These are phyloP conservation scores for Coemansia pectinata DNA, from an alignment of 192 early-diverging fungal genomes.

Conservation along the genomic window DNA sequence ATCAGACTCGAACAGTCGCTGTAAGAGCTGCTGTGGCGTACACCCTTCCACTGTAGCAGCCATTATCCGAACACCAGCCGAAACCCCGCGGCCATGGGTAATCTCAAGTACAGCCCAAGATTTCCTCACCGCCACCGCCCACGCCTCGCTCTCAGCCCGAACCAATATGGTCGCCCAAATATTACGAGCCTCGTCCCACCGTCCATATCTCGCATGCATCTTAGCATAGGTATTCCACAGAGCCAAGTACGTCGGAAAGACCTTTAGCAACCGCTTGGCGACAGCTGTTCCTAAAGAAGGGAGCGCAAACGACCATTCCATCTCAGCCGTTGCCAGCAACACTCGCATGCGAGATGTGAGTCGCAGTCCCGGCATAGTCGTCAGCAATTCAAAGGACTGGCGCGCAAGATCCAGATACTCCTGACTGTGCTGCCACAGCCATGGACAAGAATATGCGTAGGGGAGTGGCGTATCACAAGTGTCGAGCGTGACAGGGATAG, in stretches of 20 bases:
- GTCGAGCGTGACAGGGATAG: constrained; percentile 26
- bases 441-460: constrained; percentile 22
- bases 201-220: constrained; percentile 23
- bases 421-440: constrained; percentile 1
- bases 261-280: constrained; percentile 10
- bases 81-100: constrained; percentile 25
- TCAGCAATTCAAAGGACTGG: constrained; percentile 7
- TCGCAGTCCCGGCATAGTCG: background rate
- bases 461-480: constrained; percentile 26
- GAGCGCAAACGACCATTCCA: constrained; percentile 33
- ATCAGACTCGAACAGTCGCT: background rate
- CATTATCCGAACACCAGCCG: constrained; percentile 4
- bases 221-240: constrained; percentile 44
- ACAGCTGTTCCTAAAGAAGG: background rate
- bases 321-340: constrained; percentile 5
- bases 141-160: background rate
- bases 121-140: constrained; percentile 28
- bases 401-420: constrained; percentile 2
- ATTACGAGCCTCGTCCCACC: constrained; percentile 29
- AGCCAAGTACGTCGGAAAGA: constrained; percentile 13
- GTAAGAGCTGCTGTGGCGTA: constrained; percentile 6
- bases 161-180: constrained; percentile 25
- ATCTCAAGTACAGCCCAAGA: constrained; percentile 36
- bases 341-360: background rate
- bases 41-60: background rate